Evolutionary conservation across 1,139 yeast species (phyloP).

Genomic region (Saccharomyces hybrid): DNA sequence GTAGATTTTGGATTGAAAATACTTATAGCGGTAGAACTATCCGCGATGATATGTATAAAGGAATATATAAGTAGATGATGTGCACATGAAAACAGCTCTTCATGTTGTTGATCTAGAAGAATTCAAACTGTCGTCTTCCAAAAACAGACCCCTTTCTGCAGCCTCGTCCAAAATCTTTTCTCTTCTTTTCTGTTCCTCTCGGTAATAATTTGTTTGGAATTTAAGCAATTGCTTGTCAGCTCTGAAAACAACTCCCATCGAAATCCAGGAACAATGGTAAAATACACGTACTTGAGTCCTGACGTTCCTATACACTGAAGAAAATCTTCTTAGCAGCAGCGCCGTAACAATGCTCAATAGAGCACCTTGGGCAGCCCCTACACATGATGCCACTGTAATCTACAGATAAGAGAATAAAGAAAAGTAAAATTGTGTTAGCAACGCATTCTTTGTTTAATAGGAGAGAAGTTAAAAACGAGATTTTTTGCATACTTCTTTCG

Average conservation of each 20-base stretch:
- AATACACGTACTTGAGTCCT: conserved; percentile 36
- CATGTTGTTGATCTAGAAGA: neutral
- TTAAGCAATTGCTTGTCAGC: conserved; percentile 35
- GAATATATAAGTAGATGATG: neutral
- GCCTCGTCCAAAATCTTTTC: conserved; percentile 35
- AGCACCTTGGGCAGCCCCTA: conserved; percentile 37
- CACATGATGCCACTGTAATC: conserved; percentile 31
- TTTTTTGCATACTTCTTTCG: conserved; percentile 14
- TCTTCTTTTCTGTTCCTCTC: conserved; percentile 31
- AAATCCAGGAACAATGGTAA: conserved; percentile 36
- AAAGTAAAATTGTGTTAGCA: neutral
- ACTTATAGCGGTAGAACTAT: conserved; percentile 2
- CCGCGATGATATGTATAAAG: neutral
- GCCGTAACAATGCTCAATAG: conserved; percentile 32
- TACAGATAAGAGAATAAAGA: conserved; percentile 4
- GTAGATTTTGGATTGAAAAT: conserved; percentile 15
- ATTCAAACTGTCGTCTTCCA: conserved; percentile 29
- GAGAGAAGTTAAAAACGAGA: too few relatives aligned
- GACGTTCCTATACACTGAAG: conserved; percentile 31
- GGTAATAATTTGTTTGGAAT: conserved; percentile 31
- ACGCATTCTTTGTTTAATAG: neutral
- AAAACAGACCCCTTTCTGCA: conserved; percentile 37
- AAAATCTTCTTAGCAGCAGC: conserved; percentile 28
- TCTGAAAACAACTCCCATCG: conserved; percentile 35
- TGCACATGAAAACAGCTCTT: neutral